These are phyloP conservation scores for Microascus cirrosus DNA, from an alignment of 2,329 filamentous ascomycete genomes.

Conservation along the genomic window DNA sequence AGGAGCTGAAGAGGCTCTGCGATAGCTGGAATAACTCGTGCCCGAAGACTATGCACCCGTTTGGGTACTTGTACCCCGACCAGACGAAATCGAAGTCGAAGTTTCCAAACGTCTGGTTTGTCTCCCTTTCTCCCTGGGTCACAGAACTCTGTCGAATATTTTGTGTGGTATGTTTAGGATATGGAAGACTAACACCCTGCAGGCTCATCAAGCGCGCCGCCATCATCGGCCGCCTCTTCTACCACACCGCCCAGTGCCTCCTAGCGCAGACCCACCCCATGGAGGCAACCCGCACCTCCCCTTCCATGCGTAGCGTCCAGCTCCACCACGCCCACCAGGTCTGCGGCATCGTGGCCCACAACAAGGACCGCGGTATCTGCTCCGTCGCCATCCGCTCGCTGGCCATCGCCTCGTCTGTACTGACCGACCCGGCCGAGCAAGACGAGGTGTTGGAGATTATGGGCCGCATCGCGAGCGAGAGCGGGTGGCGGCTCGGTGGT, in stretches of 20 bases:
- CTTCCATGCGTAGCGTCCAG: conserved; percentile 60
- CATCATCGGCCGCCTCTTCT: conserved; percentile 74
- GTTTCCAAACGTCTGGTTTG: conserved; percentile 80
- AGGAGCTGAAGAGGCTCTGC: conserved; percentile 65
- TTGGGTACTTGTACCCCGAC: conserved; percentile 62
- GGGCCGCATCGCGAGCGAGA: conserved; percentile 61
- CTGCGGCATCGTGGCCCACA: conserved; percentile 80
- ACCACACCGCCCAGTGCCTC: conserved; percentile 76
- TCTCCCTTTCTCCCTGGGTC: conserved; percentile 9
- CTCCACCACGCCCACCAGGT: conserved; percentile 71
- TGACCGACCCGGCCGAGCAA: conserved; percentile 61
- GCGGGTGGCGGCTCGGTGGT: conserved; percentile 66
- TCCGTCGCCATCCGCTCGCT: conserved; percentile 71
- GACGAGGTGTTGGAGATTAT: conserved; percentile 72
- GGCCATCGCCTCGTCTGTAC: conserved; percentile 62
- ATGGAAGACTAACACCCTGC: not conserved
- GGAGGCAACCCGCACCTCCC: conserved; percentile 41
- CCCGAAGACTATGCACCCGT: conserved; percentile 77
- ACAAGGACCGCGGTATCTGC: conserved; percentile 68
- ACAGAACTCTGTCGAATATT: no score
- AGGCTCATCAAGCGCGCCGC: conserved; percentile 76
- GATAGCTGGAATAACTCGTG: conserved; percentile 71
- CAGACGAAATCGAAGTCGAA: conserved; percentile 58
- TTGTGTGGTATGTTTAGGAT: no score
- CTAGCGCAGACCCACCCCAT: conserved; percentile 71